A percentile compares a stretch with the other conserved stretches of the same genome.
Evolutionary conservation across 495 filamentous ascomycete genomes (phyloP).

Genomic region (Penicillium paxilli): DNA sequence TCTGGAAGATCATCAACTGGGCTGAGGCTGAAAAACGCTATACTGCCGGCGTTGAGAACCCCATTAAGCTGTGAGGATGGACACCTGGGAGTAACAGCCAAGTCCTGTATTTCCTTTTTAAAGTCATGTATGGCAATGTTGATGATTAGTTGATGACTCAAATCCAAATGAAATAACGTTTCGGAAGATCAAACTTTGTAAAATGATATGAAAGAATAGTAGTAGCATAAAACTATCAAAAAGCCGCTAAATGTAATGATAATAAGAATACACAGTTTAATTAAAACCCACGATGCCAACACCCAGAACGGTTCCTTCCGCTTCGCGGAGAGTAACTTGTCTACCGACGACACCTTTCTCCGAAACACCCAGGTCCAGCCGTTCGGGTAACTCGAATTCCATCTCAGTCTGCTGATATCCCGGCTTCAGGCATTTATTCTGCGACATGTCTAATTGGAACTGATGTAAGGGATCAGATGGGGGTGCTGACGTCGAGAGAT

Average conservation of each 20-base stretch:
- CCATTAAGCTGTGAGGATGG: conserved; percentile 19
- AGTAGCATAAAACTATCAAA: no score
- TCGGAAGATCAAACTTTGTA: conserved; percentile 5
- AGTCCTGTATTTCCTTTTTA: background rate
- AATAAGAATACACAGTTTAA: no score
- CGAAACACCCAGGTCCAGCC: conserved; percentile 56
- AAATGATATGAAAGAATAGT: no score
- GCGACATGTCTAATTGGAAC: conserved; percentile 22
- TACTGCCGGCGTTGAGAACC: conserved; percentile 30
- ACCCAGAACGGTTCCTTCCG: conserved; percentile 28
- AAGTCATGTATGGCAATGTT: background rate
- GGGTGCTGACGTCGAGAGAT: conserved; percentile 23
- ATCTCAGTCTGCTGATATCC: conserved; percentile 14
- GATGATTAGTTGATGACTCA: background rate
- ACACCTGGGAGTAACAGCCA: background rate
- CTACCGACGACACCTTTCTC: conserved; percentile 42
- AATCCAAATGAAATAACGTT: conserved; percentile 1
- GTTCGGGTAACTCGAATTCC: conserved; percentile 55
- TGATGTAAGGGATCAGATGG: conserved; percentile 19
- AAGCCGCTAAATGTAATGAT: no score
- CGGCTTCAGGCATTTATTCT: background rate
- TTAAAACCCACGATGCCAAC: conserved; percentile 44
- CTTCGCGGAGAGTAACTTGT: conserved; percentile 32
- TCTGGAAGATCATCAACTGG: conserved; percentile 99
- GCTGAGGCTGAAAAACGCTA: conserved; percentile 83